phyloP scores from a whole-genome alignment of 768 basidiomycete genomes.

The Porpolomopsis calyptriformis region DNA sequence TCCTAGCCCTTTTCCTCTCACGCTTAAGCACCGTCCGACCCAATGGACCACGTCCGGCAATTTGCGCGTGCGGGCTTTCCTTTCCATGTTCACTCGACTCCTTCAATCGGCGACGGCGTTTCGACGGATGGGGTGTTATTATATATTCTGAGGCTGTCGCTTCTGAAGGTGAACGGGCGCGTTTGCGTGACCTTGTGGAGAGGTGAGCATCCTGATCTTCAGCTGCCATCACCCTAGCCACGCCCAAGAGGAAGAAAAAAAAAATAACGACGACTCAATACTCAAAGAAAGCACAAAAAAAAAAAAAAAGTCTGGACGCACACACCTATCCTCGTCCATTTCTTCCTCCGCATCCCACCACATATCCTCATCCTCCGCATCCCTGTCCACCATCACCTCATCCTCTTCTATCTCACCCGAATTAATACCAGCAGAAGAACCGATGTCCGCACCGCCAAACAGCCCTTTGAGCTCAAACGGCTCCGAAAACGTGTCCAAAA shows the following conservation, averaged over 20 bases:
- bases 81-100: conserved; percentile 19
- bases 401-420: conserved; percentile 20
- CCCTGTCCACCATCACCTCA: conserved; percentile 34
- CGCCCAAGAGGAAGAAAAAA: no score
- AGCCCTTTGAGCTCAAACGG: conserved; percentile 76
- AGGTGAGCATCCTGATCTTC: not conserved
- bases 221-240: not conserved
- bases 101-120: conserved; percentile 49
- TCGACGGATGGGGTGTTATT: conserved; percentile 33
- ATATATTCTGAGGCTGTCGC: conserved; percentile 6
- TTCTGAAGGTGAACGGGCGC: conserved; percentile 27
- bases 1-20: conserved; percentile 53
- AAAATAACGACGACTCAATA: no score
- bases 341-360: conserved; percentile 35
- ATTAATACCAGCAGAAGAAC: conserved; percentile 44
- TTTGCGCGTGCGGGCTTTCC: not conserved
- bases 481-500: conserved; percentile 56
- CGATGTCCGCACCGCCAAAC: conserved; percentile 71
- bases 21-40: conserved; percentile 49
- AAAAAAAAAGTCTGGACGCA: not conserved
- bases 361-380: conserved; percentile 37
- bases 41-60: conserved; percentile 40
- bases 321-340: conserved; percentile 30
- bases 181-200: conserved; percentile 28
- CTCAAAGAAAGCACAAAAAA: no score